phyloP scores from a whole-genome alignment of 1,284 basidiomycete species.

The Salmacisia buchloeana region DNA sequence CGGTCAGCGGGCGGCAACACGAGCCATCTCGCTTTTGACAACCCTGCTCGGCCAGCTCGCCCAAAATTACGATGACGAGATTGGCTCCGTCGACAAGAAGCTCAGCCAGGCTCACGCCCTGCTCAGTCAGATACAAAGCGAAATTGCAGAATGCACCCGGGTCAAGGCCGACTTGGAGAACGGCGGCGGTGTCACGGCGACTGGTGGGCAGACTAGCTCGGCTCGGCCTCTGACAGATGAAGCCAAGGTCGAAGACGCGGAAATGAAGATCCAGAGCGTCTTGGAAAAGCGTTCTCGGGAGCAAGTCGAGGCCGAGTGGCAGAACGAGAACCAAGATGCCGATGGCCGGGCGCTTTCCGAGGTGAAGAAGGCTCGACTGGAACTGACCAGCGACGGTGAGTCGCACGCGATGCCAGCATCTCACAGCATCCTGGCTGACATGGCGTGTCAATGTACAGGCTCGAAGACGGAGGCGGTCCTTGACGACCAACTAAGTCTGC shows the following conservation, averaged over 20 bases:
- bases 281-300: slow-evolving; percentile 70
- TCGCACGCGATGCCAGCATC: background rate
- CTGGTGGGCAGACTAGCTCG: slow-evolving; percentile 42
- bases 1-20: slow-evolving; percentile 79
- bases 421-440: background rate
- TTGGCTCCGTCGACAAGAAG: slow-evolving; percentile 85
- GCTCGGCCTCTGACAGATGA: slow-evolving; percentile 62
- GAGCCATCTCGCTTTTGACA: slow-evolving; percentile 68
- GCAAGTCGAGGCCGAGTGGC: slow-evolving; percentile 32
- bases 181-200: background rate
- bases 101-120: slow-evolving; percentile 82
- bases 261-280: slow-evolving; percentile 58
- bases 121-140: slow-evolving; percentile 78
- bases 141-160: slow-evolving; percentile 81
- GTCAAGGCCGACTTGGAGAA: slow-evolving; percentile 62
- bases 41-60: slow-evolving; percentile 83
- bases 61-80: slow-evolving; percentile 85
- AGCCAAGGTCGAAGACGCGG: slow-evolving; percentile 61
- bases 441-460: background rate
- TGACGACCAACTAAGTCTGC: background rate
- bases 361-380: slow-evolving; percentile 1
- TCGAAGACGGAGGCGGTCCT: background rate
- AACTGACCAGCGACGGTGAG: background rate
- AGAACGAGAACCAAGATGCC: slow-evolving; percentile 20
- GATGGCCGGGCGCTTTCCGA: background rate